A percentile compares a stretch with the other conserved stretches of the same genome.
These are phyloP conservation scores for Echeveria elegans DNA, from an alignment of 164 flowering plant species.

Conservation along the genomic window DNA sequence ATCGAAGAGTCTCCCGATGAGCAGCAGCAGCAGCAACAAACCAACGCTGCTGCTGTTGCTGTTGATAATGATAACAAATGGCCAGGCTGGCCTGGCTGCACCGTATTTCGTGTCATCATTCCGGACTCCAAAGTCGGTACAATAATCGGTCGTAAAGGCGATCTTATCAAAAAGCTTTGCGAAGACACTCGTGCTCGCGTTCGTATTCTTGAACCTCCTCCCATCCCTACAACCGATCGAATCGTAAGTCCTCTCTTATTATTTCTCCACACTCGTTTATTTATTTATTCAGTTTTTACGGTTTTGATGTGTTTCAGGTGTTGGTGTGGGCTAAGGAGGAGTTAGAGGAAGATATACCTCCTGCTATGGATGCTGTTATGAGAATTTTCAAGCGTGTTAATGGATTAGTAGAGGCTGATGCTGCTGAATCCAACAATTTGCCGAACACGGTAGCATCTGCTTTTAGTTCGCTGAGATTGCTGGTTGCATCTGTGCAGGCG, in stretches of 20 bases:
- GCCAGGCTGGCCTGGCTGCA: conserved; percentile 97
- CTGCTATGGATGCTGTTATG: conserved; percentile 84
- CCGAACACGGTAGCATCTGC: conserved; percentile 34
- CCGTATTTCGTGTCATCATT: conserved; percentile 69
- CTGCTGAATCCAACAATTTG: conserved; percentile 18
- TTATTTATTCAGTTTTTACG: not conserved
- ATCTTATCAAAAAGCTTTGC: conserved; percentile 79
- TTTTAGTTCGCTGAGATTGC: conserved; percentile 51
- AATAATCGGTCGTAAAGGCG: conserved; percentile 91
- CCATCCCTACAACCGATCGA: conserved; percentile 60
- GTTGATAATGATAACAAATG: conserved; percentile 24
- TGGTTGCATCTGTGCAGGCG: conserved; percentile 78
- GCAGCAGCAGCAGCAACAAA: not conserved
- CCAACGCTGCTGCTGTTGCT: no score
- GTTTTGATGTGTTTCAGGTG: conserved; percentile 34
- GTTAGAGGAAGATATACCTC: conserved; percentile 62
- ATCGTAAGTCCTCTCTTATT: conserved; percentile 33
- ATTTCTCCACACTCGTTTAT: not conserved
- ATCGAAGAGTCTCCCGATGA: not conserved
- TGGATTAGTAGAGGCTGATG: conserved; percentile 57
- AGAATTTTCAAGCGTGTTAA: conserved; percentile 73
- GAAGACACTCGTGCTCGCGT: conserved; percentile 85
- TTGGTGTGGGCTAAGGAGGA: conserved; percentile 84
- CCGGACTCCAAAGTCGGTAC: conserved; percentile 83
- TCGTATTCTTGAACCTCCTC: conserved; percentile 78